Evolutionary conservation across 805 yeast species (phyloP), one percentile per base, ranked within the genome.

Genomic region (Candida namnaoensis): DNA sequence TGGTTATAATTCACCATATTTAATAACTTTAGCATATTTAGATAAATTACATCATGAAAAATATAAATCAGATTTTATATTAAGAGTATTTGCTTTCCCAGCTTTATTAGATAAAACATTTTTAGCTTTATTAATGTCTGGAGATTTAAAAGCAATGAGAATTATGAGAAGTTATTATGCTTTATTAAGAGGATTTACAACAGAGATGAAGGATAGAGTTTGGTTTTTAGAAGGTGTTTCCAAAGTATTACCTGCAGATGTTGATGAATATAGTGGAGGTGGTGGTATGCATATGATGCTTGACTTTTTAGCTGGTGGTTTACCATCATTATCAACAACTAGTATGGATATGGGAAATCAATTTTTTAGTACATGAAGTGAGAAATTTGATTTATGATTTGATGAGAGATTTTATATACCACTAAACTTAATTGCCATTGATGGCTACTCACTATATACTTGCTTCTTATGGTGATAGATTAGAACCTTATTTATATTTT

Each of bases 171-270:
- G 85, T 42, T 90, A 90, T 66, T 90, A 90, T 64, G 79, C 84
- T 42, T 64, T 90, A 44, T 71, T 90, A 38, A 68, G 95, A 49
- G 79, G 82, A 13, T 90, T 84, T 59, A 86, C 95, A 0, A 77
- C 81, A 32, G 95, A 86, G 54, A 82, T 85, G 83, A 85, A 84
- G 58, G 93, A 88, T 53, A 76, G 76, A 51, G 95, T 90, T 14
- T 90, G 97, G 97, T 88, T 90, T 51, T 68, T 90, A 47, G 95
- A 90, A 61, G 97, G 97, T 5, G 93, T 88, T 2, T 77, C 93
- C 5, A 78, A 80, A 41, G 95, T 88, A 1, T 68, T 90, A 38
- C 96, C 96, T 0, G 95, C 82, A 10, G 95, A 88, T 59, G 95
- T 87, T 41, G 96, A 90, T 51, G 88, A 83, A 53, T 84, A 86